Base-by-base conservation (phyloP, 2,329 filamentous ascomycete genomes). In the Hypoxylon sp. region DNA sequence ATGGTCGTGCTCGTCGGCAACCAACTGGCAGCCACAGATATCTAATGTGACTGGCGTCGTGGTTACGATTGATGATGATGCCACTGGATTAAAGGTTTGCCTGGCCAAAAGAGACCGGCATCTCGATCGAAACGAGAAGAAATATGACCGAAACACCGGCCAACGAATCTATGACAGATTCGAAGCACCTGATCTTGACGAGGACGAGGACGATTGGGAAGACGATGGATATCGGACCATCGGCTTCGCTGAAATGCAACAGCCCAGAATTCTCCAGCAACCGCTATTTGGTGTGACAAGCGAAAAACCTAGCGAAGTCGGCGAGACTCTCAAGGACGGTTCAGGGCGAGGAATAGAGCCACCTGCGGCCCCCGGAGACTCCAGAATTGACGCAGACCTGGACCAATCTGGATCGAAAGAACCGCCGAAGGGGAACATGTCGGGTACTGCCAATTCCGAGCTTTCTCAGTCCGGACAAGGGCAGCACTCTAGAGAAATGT, bases 121-220 rank as follows among this genome's bases (percentile, higher is more conserved):
- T 11, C 78, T 83, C 4, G 83, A 86, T 56, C 75, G 82, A 64
- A 85, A 84, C 55, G 81, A 88, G 67, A 89, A 86, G 72, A 76
- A 79, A 16, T 89, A 88, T 68, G 89, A 95, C 70, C 83, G 88
- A 9, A 79, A 85, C 38, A 89, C 91, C 0, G 93, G 93, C 0
- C 83, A 91, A 65, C 85, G 93, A 8, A 78, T 93, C 8, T 97
- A 95, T 71, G 88, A 85, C 66, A 91, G 89, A 61, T 96, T 96
- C 69, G 93, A 96, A 72, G 88, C 89, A 70, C 90, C 90, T 0
- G 86, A 86, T 9, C 80, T 87, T 6, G 84, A 88, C 5, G 86
- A 87, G 9, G 87, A 89, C 0, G 80, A 78, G 1, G 83, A 84
- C 12, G 81, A 81, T 8, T 78, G 77, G 2, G 79, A 82, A 52